A percentile compares a stretch with the other conserved stretches of the same genome.
phyloP scores from a whole-genome alignment of 2,329 filamentous ascomycete species.

The Dichotomopilus funicola region DNA sequence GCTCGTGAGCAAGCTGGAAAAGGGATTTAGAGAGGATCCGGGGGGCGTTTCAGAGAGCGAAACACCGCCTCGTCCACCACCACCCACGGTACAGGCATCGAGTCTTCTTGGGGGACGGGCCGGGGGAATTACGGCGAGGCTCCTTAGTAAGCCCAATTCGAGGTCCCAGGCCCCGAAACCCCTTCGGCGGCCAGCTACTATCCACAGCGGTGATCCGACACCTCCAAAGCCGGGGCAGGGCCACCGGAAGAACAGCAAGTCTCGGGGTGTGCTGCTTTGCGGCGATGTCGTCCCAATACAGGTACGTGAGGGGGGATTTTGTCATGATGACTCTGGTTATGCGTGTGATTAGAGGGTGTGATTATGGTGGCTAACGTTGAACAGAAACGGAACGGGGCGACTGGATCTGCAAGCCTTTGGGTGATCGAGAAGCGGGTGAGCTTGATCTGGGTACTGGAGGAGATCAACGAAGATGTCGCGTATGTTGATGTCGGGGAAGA shows the following conservation, averaged over 20 bases:
- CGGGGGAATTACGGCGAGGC: constrained; percentile 77
- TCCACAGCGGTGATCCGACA: constrained; percentile 50
- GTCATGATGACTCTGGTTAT: background rate
- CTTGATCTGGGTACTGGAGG: constrained; percentile 94
- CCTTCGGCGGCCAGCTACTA: constrained; percentile 57
- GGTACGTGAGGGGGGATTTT: constrained; percentile 1
- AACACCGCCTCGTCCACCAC: constrained; percentile 29
- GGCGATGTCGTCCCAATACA: constrained; percentile 96
- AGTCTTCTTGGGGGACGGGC: constrained; percentile 60
- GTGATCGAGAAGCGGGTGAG: constrained; percentile 95
- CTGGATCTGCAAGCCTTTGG: constrained; percentile 91
- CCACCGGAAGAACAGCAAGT: constrained; percentile 63
- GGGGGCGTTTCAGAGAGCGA: constrained; percentile 34
- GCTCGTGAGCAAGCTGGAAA: constrained; percentile 77
- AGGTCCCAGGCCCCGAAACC: constrained; percentile 49
- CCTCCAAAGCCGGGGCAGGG: constrained; percentile 48
- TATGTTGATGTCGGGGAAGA: constrained; percentile 70
- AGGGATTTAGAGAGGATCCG: constrained; percentile 48
- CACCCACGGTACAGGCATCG: constrained; percentile 36
- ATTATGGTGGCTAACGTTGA: constrained; percentile 1
- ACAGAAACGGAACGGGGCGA: constrained; percentile 86
- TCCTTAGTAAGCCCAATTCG: constrained; percentile 75
- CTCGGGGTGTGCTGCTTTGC: constrained; percentile 73
- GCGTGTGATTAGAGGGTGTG: background rate
- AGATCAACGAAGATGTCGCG: constrained; percentile 92